A percentile compares a stretch with the other conserved stretches of the same genome.
Evolutionary conservation across 805 yeast species (phyloP).

Genomic region (Sugiyamaella qingdaonensis): DNA sequence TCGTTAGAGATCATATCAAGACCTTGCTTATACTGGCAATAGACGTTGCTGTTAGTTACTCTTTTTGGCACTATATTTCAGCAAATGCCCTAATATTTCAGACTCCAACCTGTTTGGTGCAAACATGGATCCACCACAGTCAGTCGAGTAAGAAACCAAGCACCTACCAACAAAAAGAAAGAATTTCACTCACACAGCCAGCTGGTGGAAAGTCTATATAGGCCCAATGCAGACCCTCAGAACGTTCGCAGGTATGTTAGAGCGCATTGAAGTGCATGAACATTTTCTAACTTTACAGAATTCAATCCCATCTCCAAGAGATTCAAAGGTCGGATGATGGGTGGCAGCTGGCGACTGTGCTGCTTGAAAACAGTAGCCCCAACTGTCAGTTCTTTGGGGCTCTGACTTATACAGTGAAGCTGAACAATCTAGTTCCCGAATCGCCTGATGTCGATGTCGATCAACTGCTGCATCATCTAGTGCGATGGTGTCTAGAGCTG

Average conservation of each 20-base stretch:
- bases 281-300: slow-evolving; percentile 14
- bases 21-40: too few relatives aligned
- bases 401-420: slow-evolving; percentile 63
- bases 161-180: neutral
- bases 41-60: too few relatives aligned
- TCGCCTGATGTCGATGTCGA: slow-evolving; percentile 8
- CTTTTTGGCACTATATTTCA: too few relatives aligned
- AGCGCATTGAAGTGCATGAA: neutral
- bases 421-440: slow-evolving; percentile 34
- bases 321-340: slow-evolving; percentile 58
- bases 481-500: slow-evolving; percentile 21
- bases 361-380: slow-evolving; percentile 38
- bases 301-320: slow-evolving; percentile 54
- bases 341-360: slow-evolving; percentile 50
- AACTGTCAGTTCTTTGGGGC: slow-evolving; percentile 70
- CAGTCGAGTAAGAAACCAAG: neutral
- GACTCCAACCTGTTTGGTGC: neutral
- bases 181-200: neutral
- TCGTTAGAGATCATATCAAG: too few relatives aligned
- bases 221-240: slow-evolving; percentile 8
- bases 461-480: slow-evolving; percentile 18
- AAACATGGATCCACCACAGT: neutral
- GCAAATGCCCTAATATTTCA: too few relatives aligned
- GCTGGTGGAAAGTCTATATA: slow-evolving; percentile 15
- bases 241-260: slow-evolving; percentile 4